Conservation (phyloP, 305 asterid species). For the Nicotiana rustica region DNA sequence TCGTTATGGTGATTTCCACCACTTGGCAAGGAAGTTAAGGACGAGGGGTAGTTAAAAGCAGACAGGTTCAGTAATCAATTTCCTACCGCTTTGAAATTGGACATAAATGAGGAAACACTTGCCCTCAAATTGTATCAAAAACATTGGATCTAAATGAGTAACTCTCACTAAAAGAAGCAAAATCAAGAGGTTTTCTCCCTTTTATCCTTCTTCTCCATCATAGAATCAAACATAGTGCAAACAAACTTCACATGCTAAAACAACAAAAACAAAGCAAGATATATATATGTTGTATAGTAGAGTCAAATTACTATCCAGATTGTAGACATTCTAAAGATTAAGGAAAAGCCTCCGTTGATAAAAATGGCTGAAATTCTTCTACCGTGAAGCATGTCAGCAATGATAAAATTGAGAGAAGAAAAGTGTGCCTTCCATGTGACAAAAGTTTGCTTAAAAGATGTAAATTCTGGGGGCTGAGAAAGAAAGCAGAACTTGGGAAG, state of each 20-base stretch:
- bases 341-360: conserved; percentile 2
- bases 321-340: conserved; percentile 12
- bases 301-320: conserved; percentile 5
- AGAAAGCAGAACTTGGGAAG: conserved; percentile 4
- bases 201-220: neutral
- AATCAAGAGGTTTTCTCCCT: conserved; percentile 1
- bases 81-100: conserved; percentile 2
- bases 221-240: conserved; percentile 12
- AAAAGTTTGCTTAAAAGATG: conserved; percentile 21
- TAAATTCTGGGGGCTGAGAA: neutral
- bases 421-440: neutral
- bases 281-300: neutral
- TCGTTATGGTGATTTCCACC: conserved; percentile 26
- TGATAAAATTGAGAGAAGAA: neutral
- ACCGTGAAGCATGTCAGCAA: neutral
- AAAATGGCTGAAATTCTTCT: neutral
- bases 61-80: conserved; percentile 8
- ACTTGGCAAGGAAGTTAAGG: conserved; percentile 23
- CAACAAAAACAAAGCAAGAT: neutral
- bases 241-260: conserved; percentile 22
- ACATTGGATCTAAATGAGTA: neutral
- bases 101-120: conserved; percentile 18
- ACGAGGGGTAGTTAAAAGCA: neutral
- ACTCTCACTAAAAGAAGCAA: conserved; percentile 4
- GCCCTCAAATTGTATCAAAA: conserved; percentile 19